phyloP scores from a whole-genome alignment of 192 early-diverging fungal genomes.

The Coemansia sp. region DNA sequence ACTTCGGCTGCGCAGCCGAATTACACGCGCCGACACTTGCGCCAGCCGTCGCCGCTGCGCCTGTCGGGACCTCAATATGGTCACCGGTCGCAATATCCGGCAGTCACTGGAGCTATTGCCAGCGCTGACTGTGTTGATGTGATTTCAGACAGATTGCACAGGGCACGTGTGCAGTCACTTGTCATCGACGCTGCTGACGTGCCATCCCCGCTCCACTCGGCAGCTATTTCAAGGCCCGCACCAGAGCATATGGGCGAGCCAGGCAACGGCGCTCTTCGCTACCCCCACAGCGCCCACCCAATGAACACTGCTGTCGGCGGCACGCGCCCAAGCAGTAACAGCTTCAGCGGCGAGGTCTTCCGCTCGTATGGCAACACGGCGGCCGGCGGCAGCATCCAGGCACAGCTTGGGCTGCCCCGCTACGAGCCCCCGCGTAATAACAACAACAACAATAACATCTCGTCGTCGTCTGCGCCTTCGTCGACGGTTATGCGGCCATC shows the following conservation, averaged over 20 bases:
- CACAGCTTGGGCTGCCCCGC: not conserved
- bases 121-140: conserved; percentile 1
- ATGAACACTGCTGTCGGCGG: conserved; percentile 26
- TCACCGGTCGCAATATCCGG: not conserved
- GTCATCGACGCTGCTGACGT: conserved; percentile 15
- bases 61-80: not conserved
- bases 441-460: conserved; percentile 1
- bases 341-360: conserved; percentile 34
- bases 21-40: not conserved
- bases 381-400: not conserved
- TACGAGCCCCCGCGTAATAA: not conserved
- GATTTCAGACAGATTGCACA: not conserved
- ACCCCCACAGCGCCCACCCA: conserved; percentile 24
- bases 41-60: conserved; percentile 25
- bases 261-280: conserved; percentile 28
- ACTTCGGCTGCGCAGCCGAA: conserved; percentile 9
- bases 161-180: conserved; percentile 51
- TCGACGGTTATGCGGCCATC: conserved; percentile 34
- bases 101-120: not conserved
- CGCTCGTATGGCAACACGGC: conserved; percentile 5
- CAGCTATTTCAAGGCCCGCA: not conserved
- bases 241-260: conserved; percentile 18
- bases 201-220: conserved; percentile 12
- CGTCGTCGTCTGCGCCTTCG: conserved; percentile 45
- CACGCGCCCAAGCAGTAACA: conserved; percentile 45